A percentile compares a stretch with the other conserved stretches of the same genome.
Conservation (phyloP, 2,329 filamentous ascomycete species). For the Aspergillus fischeri region DNA sequence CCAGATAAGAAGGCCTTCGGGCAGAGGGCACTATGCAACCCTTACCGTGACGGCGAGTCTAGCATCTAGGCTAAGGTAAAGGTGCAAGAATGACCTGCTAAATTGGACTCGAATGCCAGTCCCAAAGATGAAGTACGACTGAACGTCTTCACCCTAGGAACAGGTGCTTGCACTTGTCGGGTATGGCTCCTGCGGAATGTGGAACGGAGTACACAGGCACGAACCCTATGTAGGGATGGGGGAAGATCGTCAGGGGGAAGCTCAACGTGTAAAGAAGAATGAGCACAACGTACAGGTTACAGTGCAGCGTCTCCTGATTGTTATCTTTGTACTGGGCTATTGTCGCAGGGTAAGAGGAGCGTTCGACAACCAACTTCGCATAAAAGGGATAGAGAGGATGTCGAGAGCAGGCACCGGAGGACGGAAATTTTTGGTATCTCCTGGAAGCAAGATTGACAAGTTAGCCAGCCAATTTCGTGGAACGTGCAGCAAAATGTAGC, state of each 20-base stretch:
- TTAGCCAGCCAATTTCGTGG: constrained; percentile 12
- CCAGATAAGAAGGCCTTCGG: constrained; percentile 38
- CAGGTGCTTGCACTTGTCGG: constrained; percentile 26
- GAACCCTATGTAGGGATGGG: constrained; percentile 38
- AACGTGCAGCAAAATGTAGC: neutral
- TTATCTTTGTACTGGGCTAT: constrained; percentile 23
- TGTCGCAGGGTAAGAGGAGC: constrained; percentile 16
- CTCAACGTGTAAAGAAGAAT: constrained; percentile 27
- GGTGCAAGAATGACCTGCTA: constrained; percentile 39
- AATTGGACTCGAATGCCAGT: constrained; percentile 34
- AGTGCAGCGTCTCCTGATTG: constrained; percentile 24
- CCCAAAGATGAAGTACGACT: constrained; percentile 42
- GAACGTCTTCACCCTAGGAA: constrained; percentile 45
- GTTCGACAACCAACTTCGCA: constrained; percentile 26
- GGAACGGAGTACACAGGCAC: constrained; percentile 31
- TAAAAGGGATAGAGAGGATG: constrained; percentile 20
- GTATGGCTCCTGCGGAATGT: constrained; percentile 37
- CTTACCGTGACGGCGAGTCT: constrained; percentile 42
- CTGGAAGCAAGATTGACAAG: constrained; percentile 7
- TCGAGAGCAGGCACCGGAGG: constrained; percentile 14
- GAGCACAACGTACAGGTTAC: constrained; percentile 32
- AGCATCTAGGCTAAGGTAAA: constrained; percentile 41
- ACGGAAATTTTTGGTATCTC: constrained; percentile 16
- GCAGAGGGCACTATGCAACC: constrained; percentile 39
- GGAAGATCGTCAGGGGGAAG: constrained; percentile 35